Conservation (phyloP, 108 stramenopile species). For the Nitzschia inconspicua region DNA sequence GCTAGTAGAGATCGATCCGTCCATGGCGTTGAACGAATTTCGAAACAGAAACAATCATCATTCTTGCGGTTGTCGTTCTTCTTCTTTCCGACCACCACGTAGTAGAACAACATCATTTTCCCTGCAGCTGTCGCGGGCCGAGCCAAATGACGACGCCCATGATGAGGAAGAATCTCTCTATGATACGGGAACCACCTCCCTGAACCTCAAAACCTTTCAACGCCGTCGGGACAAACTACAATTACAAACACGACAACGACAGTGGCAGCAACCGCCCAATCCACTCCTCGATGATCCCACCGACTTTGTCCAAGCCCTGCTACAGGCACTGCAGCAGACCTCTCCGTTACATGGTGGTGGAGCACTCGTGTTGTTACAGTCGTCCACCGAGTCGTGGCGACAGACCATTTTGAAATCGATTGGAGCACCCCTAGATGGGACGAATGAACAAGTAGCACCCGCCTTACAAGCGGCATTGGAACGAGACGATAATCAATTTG, state of each 20-base stretch:
- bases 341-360: conserved; percentile 27
- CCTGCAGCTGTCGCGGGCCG: too few species aligned
- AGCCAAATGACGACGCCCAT: too few species aligned
- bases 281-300: conserved; percentile 26
- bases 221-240: conserved; percentile 18
- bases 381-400: conserved; percentile 42
- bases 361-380: conserved; percentile 20
- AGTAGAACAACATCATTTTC: too few species aligned
- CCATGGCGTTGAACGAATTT: too few species aligned
- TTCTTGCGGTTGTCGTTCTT: too few species aligned
- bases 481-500: conserved; percentile 66
- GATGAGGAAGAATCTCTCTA: too few species aligned
- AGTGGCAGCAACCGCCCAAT: conserved; percentile 38
- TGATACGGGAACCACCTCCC: too few species aligned
- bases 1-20: too few species aligned
- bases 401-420: conserved; percentile 37
- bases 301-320: conserved; percentile 24
- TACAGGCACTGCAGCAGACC: conserved; percentile 17
- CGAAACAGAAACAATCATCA: too few species aligned
- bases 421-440: conserved; percentile 37
- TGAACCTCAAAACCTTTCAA: conserved; percentile 16
- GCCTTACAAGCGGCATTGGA: conserved; percentile 46
- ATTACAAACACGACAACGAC: conserved; percentile 12
- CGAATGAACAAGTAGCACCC: conserved; percentile 24
- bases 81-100: too few species aligned